Evolutionary conservation across 2,329 filamentous ascomycete genomes (phyloP).

Genomic region (Graphilbum sp.): DNA sequence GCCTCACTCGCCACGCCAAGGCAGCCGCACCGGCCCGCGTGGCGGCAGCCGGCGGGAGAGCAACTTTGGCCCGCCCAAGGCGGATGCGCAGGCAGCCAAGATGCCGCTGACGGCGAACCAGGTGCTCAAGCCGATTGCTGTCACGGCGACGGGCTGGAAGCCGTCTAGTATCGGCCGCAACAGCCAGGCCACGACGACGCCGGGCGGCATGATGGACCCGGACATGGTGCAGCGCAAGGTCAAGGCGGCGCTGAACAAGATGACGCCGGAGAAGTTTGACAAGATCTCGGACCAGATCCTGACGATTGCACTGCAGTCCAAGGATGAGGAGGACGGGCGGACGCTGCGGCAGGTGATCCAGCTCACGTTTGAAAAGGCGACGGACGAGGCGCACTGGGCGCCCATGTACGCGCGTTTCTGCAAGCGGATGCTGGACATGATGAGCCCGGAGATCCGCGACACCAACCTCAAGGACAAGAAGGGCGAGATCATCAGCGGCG

Average conservation of each 20-base stretch:
- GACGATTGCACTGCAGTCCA: slow-evolving; percentile 82
- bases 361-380: slow-evolving; percentile 97
- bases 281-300: slow-evolving; percentile 84
- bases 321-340: slow-evolving; percentile 84
- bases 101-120: slow-evolving; percentile 82
- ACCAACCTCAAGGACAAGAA: slow-evolving; percentile 87
- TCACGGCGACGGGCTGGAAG: slow-evolving; percentile 74
- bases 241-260: slow-evolving; percentile 97
- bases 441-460: slow-evolving; percentile 89
- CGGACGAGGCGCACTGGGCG: slow-evolving; percentile 95
- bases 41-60: slow-evolving; percentile 44
- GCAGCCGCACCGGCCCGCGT: slow-evolving; percentile 37
- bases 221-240: slow-evolving; percentile 97
- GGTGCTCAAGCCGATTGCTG: slow-evolving; percentile 65
- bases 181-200: slow-evolving; percentile 23
- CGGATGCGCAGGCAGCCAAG: slow-evolving; percentile 59
- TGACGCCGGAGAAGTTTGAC: slow-evolving; percentile 98
- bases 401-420: slow-evolving; percentile 99
- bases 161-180: slow-evolving; percentile 49
- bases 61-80: slow-evolving; percentile 35
- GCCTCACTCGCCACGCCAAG: slow-evolving; percentile 56
- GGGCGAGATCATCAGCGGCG: slow-evolving; percentile 76
- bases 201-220: slow-evolving; percentile 55
- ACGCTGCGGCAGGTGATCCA: slow-evolving; percentile 96
- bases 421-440: slow-evolving; percentile 88